Base-by-base conservation (phyloP, 306 rosid species). In the Cicer bijugum region DNA sequence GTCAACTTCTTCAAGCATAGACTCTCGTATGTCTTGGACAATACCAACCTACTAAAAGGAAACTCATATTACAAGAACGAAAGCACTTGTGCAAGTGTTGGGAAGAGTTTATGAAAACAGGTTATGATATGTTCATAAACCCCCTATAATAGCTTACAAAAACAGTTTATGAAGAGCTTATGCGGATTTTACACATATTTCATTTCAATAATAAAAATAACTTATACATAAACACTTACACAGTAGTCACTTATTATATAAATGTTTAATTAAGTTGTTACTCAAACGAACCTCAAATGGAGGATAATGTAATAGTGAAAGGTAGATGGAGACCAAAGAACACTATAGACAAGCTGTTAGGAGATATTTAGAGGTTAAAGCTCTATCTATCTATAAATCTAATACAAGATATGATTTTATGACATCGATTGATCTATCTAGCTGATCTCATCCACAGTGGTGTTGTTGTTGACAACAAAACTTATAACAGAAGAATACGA, bases 1-100 rank as follows among this genome's bases (percentile, higher is more conserved):
- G 92, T 94, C 96, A 81, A 91, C 96, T 78, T 94, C 98, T 85
- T 91, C 98, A 71, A 94, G 98, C 97, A 94, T 91, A 44, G 97
- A 89, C 52, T 84, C 95, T n/a, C 89, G 85, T 75, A 94, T 94
- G 89, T 89, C 98, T 76, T 94, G 83, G 75, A 94, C 97, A 60
- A 94, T 87, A 82, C 96, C 92, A 80, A 88, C 96, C 97, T 89
- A 89, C 85, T 73, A 80, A 78, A 85, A 74, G 67, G 75, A 81
- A 43, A 74, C 52, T 59, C 35, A 72, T 62, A 71, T 87, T 85
- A 86, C 28, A 57, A 14, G 77, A 33, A 33, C 35, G 42, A 12
- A 59, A 59, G 42, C 42, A 12, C 2, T 2, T 33, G 2, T 12
- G 40, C 8, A 12, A 58, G 42, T 59, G 43, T 59, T 59, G 33